Evolutionary conservation across 148 eudicot species (phyloP).

Genomic region (Spergularia marina): DNA sequence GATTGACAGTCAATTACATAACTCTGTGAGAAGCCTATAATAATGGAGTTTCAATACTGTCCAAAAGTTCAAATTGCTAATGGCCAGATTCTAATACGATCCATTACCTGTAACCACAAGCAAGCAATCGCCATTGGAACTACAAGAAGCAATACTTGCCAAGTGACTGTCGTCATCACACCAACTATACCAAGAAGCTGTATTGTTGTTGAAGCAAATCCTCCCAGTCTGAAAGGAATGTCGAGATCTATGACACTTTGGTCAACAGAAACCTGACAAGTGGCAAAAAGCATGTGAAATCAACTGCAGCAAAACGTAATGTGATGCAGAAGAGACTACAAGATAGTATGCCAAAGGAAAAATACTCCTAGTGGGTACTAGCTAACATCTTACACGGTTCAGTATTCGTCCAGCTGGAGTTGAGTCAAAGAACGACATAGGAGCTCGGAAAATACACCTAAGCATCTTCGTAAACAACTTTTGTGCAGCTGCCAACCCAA

Average conservation of each 20-base stretch:
- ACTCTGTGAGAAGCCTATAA: not conserved
- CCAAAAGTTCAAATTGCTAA: constrained; percentile 8
- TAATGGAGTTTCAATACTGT: not conserved
- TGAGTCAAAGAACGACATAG: constrained; percentile 99
- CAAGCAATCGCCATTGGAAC: constrained; percentile 94
- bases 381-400: constrained; percentile 65
- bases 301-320: constrained; percentile 8
- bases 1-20: not conserved
- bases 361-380: not conserved
- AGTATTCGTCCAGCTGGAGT: constrained; percentile 95
- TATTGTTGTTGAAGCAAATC: constrained; percentile 88
- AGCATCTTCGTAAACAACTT: constrained; percentile 83
- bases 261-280: constrained; percentile 81
- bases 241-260: constrained; percentile 97
- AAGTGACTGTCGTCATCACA: constrained; percentile 87
- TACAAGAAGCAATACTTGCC: constrained; percentile 92
- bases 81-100: constrained; percentile 9
- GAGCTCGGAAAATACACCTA: constrained; percentile 69
- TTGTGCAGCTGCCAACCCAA: constrained; percentile 87
- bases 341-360: not conserved
- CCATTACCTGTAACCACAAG: constrained; percentile 93
- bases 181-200: constrained; percentile 90
- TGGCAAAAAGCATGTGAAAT: constrained; percentile 17
- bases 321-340: constrained; percentile 10
- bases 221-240: constrained; percentile 94